These are phyloP conservation scores for Cucurbita moschata DNA, from an alignment of 306 rosid genomes.

Conservation along the genomic window DNA sequence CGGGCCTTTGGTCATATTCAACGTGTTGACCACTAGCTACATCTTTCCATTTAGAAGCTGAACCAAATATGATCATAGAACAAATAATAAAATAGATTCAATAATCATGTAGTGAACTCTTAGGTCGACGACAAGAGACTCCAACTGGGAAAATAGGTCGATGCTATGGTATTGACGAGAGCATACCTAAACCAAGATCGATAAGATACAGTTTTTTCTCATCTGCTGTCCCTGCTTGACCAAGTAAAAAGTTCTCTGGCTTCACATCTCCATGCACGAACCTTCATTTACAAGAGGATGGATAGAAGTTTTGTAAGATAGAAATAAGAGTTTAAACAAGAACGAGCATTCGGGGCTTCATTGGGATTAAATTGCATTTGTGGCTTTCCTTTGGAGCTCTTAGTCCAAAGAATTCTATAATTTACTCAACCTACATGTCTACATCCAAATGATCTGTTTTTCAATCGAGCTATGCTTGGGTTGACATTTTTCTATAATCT, in stretches of 20 bases:
- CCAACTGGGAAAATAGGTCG: not conserved
- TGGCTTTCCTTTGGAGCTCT: not conserved
- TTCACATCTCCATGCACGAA: constrained; percentile 96
- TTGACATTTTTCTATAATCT: not conserved
- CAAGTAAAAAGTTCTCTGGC: constrained; percentile 92
- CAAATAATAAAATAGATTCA: not conserved
- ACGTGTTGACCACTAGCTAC: constrained; percentile 70
- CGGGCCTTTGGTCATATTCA: constrained; percentile 92
- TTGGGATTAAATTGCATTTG: not conserved
- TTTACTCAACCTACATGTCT: not conserved
- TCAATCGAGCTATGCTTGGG: not conserved
- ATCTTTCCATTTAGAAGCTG: constrained; percentile 94
- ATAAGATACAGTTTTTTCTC: constrained; percentile 86
- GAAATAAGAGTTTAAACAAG: not conserved
- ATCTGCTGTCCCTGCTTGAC: constrained; percentile 77
- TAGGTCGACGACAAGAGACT: not conserved
- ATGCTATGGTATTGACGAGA: not conserved
- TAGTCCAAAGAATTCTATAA: not conserved
- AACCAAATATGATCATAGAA: constrained; percentile 11
- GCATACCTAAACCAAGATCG: constrained; percentile 84
- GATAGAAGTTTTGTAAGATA: not conserved
- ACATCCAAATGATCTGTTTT: not conserved
- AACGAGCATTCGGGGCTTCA: not conserved
- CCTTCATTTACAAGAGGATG: constrained; percentile 22
- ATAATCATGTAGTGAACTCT: not conserved